Conservation (phyloP, 495 filamentous ascomycete genomes). For the Podospora pseudopauciseta region DNA sequence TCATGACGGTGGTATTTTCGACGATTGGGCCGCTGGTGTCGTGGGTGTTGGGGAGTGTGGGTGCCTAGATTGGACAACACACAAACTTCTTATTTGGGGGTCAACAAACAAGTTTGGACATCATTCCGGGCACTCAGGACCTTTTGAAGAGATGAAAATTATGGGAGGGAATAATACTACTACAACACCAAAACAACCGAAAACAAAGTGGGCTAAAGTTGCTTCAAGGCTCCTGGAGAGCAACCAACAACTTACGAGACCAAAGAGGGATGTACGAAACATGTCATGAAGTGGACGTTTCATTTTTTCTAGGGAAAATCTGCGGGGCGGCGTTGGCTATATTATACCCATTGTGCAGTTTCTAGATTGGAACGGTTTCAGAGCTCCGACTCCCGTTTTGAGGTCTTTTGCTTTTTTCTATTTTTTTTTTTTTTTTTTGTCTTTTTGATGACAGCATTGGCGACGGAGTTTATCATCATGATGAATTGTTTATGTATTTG, state of each 20-base stretch:
- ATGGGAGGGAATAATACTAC: background rate
- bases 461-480: background rate
- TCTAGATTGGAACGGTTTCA: conserved; percentile 15
- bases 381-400: conserved; percentile 17
- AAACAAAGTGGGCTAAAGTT: background rate
- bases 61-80: background rate
- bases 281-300: conserved; percentile 7
- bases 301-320: background rate
- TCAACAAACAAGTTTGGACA: background rate
- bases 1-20: conserved; percentile 46
- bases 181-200: background rate
- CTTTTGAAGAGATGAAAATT: background rate
- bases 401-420: background rate
- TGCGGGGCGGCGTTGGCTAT: background rate
- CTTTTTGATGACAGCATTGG: background rate
- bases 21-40: conserved; percentile 30
- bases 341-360: conserved; percentile 11
- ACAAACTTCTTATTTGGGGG: background rate
- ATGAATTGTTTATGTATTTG: background rate
- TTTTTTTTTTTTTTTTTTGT: background rate
- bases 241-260: background rate
- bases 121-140: background rate
- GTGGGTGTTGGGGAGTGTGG: conserved; percentile 25
- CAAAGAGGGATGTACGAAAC: background rate
- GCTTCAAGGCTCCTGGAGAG: conserved; percentile 2